These are phyloP conservation scores for Pestalotiopsis sp. DNA, from an alignment of 2,329 filamentous ascomycete genomes.

Conservation along the genomic window DNA sequence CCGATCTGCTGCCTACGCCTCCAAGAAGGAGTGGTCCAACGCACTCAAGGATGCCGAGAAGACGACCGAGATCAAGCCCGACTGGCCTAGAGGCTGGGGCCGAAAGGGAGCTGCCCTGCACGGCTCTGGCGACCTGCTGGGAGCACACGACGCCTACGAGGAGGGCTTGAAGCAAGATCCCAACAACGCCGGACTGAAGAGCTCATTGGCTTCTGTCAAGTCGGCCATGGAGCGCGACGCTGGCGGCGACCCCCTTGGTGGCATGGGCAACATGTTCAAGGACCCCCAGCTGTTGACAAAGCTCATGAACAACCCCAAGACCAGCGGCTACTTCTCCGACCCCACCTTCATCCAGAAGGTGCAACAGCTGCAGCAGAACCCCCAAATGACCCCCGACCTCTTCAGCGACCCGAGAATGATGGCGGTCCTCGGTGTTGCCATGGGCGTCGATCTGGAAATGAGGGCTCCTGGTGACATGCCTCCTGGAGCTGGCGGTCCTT, in stretches of 20 bases:
- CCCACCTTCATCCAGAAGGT: conserved; percentile 89
- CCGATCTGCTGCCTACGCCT: conserved; percentile 85
- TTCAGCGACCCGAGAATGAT: conserved; percentile 92
- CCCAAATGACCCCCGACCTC: conserved; percentile 74
- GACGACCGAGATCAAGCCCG: conserved; percentile 91
- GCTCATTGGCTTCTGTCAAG: conserved; percentile 81
- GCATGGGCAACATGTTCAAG: conserved; percentile 90
- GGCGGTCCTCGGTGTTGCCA: conserved; percentile 88
- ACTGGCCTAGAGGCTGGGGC: conserved; percentile 97
- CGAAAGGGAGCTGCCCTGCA: conserved; percentile 91
- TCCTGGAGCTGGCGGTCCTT: conserved; percentile 31
- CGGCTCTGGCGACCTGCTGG: conserved; percentile 82
- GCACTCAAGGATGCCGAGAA: conserved; percentile 91
- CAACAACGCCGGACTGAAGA: conserved; percentile 89
- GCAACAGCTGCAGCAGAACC: conserved; percentile 79
- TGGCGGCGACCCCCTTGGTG: conserved; percentile 66
- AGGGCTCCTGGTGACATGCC: conserved; percentile 37
- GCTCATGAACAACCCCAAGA: conserved; percentile 94
- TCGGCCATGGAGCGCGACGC: conserved; percentile 84
- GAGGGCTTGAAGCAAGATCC: conserved; percentile 93
- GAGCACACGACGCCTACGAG: conserved; percentile 87
- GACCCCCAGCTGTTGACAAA: conserved; percentile 90
- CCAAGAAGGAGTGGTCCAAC: conserved; percentile 83
- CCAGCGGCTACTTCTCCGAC: conserved; percentile 77
- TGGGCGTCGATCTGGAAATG: conserved; percentile 91